phyloP scores from a whole-genome alignment of 257 asterid genomes.

The Solanum paucissectum region DNA sequence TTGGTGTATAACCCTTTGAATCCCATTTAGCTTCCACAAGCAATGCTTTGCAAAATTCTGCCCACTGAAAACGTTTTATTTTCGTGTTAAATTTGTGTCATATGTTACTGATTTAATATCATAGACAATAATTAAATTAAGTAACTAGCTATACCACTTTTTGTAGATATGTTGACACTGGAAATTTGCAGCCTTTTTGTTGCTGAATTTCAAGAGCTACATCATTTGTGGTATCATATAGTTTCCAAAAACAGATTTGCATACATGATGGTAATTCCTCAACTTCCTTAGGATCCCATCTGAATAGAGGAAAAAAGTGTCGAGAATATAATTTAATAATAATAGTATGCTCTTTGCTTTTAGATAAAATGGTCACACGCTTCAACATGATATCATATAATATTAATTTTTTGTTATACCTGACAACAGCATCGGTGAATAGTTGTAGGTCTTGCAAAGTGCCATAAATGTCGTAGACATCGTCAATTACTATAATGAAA shows the following conservation, averaged over 20 bases:
- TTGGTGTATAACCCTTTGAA: conserved; percentile 27
- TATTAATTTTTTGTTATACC: neutral
- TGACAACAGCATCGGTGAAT: conserved; percentile 39
- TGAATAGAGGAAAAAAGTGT: neutral
- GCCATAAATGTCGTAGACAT: conserved; percentile 47
- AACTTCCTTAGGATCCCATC: conserved; percentile 43
- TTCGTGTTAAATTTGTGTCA: neutral
- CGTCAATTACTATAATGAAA: conserved; percentile 40
- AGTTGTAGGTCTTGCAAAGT: conserved; percentile 19
- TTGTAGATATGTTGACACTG: conserved; percentile 29
- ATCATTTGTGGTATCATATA: conserved; percentile 24
- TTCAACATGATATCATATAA: no score
- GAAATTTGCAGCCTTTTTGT: conserved; percentile 25
- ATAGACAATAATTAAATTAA: neutral
- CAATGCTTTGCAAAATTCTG: conserved; percentile 43
- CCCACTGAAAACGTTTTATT: conserved; percentile 27
- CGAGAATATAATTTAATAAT: no score
- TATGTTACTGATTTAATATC: neutral
- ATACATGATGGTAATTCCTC: conserved; percentile 40
- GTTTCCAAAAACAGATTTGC: conserved; percentile 27
- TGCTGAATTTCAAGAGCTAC: conserved; percentile 29
- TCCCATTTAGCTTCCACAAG: conserved; percentile 54
- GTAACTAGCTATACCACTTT: conserved; percentile 24
- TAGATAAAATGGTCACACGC: no score
- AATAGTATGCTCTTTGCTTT: no score